A percentile compares a stretch with the other conserved stretches of the same genome.
These are phyloP conservation scores for Plasmodium inui DNA, from an alignment of 169 alveolate genomes.

Conservation along the genomic window DNA sequence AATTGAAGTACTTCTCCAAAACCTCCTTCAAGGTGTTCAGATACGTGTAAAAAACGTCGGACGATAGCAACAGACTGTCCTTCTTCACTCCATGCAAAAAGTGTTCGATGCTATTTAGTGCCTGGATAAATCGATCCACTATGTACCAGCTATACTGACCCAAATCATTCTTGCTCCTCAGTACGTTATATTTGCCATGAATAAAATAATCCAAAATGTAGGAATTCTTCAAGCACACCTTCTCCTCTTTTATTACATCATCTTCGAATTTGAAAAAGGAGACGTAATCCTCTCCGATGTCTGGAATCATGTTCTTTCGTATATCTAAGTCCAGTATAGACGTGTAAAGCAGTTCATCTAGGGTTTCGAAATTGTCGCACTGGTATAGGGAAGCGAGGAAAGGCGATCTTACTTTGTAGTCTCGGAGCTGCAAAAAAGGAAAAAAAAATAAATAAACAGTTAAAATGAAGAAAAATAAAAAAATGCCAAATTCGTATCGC, in stretches of 20 bases:
- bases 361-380: constrained; percentile 10
- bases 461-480: constrained; percentile 8
- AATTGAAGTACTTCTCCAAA: constrained; percentile 55
- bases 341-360: constrained; percentile 64
- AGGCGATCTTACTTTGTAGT: constrained; percentile 62
- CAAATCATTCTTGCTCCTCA: constrained; percentile 81
- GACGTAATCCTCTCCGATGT: constrained; percentile 29
- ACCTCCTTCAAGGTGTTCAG: constrained; percentile 29
- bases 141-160: constrained; percentile 87
- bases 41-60: constrained; percentile 50
- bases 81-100: constrained; percentile 49
- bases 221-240: constrained; percentile 77
- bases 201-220: constrained; percentile 83
- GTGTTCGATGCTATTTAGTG: constrained; percentile 78
- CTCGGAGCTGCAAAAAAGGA: constrained; percentile 15
- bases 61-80: constrained; percentile 23
- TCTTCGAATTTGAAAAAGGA: constrained; percentile 60
- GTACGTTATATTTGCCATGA: constrained; percentile 80
- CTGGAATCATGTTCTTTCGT: constrained; percentile 58
- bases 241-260: constrained; percentile 63
- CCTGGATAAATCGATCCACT: constrained; percentile 76
- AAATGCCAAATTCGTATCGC: neutral
- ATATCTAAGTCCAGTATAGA: constrained; percentile 38
- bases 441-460: neutral
- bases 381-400: constrained; percentile 45